Conservation (phyloP, 345 rosid species). For the Brassica rapa region DNA sequence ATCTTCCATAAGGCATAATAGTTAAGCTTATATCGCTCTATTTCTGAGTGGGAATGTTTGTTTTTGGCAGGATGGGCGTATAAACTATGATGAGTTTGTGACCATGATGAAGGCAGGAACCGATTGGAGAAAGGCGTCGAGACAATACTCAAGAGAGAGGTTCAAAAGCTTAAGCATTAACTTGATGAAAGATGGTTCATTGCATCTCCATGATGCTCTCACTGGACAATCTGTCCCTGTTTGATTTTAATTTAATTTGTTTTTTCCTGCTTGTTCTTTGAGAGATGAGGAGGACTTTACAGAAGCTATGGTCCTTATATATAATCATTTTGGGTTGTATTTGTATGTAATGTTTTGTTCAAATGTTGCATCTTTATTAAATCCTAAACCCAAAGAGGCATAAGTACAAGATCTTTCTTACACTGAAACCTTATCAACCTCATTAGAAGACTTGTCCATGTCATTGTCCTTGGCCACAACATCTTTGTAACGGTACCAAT, state of each 20-base stretch:
- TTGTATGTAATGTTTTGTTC: constrained; percentile 30
- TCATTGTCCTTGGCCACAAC: constrained; percentile 25
- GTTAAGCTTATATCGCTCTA: background rate
- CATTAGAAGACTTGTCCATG: background rate
- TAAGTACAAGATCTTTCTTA: constrained; percentile 8
- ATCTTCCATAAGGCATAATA: background rate
- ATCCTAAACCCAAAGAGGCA: constrained; percentile 18
- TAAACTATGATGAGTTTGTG: constrained; percentile 92
- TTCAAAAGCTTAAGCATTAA: constrained; percentile 93
- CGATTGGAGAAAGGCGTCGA: constrained; percentile 96
- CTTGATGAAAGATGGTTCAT: constrained; percentile 94
- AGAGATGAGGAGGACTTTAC: constrained; percentile 17
- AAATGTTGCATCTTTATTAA: constrained; percentile 24
- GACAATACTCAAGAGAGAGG: constrained; percentile 95
- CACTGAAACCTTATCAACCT: constrained; percentile 21
- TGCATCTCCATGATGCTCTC: constrained; percentile 81
- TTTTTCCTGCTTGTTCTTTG: constrained; percentile 10
- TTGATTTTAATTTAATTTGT: constrained; percentile 49
- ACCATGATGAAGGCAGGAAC: constrained; percentile 99
- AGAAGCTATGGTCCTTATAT: constrained; percentile 21
- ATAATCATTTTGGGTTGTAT: constrained; percentile 8
- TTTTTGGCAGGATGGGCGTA: constrained; percentile 67
- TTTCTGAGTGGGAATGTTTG: constrained; percentile 7
- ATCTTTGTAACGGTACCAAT: constrained; percentile 48
- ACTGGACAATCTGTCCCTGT: constrained; percentile 79